These are phyloP conservation scores for Aureobasidium sp. DNA, from an alignment of 2,329 filamentous ascomycete genomes.

Conservation along the genomic window DNA sequence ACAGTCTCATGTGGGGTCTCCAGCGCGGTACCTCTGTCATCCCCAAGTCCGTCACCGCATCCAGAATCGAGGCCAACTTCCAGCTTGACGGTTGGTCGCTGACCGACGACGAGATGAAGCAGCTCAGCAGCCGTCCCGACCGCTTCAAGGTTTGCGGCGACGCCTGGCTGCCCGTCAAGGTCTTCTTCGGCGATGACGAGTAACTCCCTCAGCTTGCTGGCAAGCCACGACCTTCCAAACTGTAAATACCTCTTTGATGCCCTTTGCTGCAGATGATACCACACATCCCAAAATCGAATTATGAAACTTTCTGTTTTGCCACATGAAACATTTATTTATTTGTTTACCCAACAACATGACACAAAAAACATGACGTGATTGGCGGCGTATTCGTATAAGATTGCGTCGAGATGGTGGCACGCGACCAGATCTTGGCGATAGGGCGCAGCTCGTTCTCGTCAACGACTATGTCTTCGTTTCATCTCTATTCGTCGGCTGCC, in stretches of 20 bases:
- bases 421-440: constrained; percentile 7
- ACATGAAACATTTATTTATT: neutral
- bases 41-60: constrained; percentile 71
- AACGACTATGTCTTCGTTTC: neutral
- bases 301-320: neutral
- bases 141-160: constrained; percentile 80
- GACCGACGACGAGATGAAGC: constrained; percentile 62
- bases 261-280: neutral
- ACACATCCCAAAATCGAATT: neutral
- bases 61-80: constrained; percentile 69
- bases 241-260: neutral
- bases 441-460: neutral
- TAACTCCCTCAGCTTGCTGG: constrained; percentile 34
- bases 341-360: neutral
- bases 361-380: neutral
- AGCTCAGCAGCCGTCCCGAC: constrained; percentile 60
- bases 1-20: constrained; percentile 64
- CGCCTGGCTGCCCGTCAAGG: constrained; percentile 64
- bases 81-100: constrained; percentile 62
- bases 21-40: constrained; percentile 77
- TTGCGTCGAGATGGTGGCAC: neutral
- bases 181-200: constrained; percentile 80
- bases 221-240: constrained; percentile 1
- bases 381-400: neutral
- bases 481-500: neutral